Evolutionary conservation across 805 yeast species (phyloP).

Genomic region (Kazachstania psychrophila): DNA sequence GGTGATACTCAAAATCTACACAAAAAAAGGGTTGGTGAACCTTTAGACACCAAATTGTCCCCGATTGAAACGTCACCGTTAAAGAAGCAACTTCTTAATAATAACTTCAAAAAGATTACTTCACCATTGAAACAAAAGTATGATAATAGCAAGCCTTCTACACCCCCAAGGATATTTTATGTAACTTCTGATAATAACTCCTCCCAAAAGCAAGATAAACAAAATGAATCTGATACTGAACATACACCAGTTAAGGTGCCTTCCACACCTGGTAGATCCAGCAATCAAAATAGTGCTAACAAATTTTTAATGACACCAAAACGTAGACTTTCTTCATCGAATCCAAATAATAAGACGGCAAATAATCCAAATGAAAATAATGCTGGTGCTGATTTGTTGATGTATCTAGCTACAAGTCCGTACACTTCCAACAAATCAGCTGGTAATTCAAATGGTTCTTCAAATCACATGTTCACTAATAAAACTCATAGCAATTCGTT

Average conservation of each 20-base stretch:
- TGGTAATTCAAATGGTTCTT: not conserved
- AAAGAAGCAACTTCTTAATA: conserved; percentile 3
- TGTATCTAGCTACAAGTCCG: conserved; percentile 32
- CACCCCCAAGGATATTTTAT: too few relatives aligned
- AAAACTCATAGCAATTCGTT: not conserved
- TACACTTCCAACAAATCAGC: conserved; percentile 11
- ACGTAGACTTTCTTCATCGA: not conserved
- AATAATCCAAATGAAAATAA: conserved; percentile 13
- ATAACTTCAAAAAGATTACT: too few relatives aligned
- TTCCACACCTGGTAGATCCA: conserved; percentile 6
- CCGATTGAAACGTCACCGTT: conserved; percentile 2
- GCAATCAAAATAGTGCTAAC: not conserved
- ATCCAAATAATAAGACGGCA: conserved; percentile 4
- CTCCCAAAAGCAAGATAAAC: not conserved
- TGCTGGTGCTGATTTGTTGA: conserved; percentile 29
- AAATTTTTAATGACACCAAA: conserved; percentile 10
- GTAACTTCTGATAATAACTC: conserved; percentile 3
- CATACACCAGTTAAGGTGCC: conserved; percentile 3
- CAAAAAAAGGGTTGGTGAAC: conserved; percentile 8
- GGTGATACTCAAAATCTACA: not conserved
- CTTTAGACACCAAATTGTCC: not conserved
- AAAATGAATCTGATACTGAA: not conserved
- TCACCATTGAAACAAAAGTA: conserved; percentile 8
- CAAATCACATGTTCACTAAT: not conserved
- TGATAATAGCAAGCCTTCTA: conserved; percentile 2